Evolutionary conservation across 306 rosid genomes (phyloP), one percentile per base, ranked within the genome.

Genomic region (Pueraria montana): DNA sequence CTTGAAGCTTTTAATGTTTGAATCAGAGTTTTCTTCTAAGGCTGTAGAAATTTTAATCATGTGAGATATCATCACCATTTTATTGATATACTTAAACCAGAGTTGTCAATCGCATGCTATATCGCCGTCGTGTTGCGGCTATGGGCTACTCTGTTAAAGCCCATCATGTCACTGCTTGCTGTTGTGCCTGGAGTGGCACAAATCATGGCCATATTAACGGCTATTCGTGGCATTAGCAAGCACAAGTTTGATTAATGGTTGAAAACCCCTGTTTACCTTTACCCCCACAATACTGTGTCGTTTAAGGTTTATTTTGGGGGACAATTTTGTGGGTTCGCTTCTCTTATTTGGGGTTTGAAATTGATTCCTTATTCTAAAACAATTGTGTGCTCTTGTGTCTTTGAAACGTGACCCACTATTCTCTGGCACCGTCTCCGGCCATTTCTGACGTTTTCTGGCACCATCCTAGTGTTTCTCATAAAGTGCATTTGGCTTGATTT

Each of bases 1-100:
- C 74, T 63, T 13, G 18, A 50, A 58, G 50, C 75, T 77, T 82
- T 76, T 55, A 26, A 38, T 78, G 53, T 80, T 66, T 72, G 40
- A 80, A 48, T 27, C 6, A 21, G 77, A 64, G 30, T 43, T 8
- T 50, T 32, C 67, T 66, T 4, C 58, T 43, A 50, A 8, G 56
- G 72, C 20, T 70, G 58, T 56, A 34, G 69, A 36, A 4, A 0
- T 48, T 58, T 65, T 72, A 64, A 67, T 48, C 63, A 45, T 64
- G 78, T 13, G 27, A 73, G 73, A 72, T 38, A 36, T 75, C 40
- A 50, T 62, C 40, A 50, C 52, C 24, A 45, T 43, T 40, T 72
- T 42, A 12, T 50, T 53, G 10, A 53, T 45, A 40, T 72, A 6
- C 56, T 42, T 61, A 26, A 61, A 61, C 17, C 11, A 13, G 40